Percentiles rank a stretch among this genome's conserved stretches.
phyloP scores from a whole-genome alignment of 2,329 filamentous ascomycete genomes.

The Penicillium griseofulvum region DNA sequence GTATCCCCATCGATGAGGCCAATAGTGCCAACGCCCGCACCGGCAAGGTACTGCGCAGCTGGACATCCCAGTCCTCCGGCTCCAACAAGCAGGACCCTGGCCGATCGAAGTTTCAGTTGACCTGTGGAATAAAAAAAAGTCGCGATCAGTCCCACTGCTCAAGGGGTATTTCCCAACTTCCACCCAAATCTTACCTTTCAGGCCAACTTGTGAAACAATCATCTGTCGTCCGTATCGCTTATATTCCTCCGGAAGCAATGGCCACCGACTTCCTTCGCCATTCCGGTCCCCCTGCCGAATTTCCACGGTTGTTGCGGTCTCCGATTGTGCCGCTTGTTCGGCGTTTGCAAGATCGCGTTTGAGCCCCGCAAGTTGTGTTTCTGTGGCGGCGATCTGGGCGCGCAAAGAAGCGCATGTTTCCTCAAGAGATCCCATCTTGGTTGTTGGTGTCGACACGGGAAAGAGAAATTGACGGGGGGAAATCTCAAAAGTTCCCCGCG shows the following conservation, averaged over 20 bases:
- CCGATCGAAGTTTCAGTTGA: constrained; percentile 68
- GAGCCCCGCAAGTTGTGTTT: constrained; percentile 35
- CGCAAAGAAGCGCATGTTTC: constrained; percentile 33
- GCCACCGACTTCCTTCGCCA: constrained; percentile 54
- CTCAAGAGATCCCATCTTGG: constrained; percentile 19
- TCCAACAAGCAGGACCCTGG: constrained; percentile 77
- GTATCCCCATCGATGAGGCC: constrained; percentile 84
- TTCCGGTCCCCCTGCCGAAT: background rate
- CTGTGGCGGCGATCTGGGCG: constrained; percentile 38
- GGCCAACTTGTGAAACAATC: constrained; percentile 77
- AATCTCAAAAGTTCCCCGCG: constrained; percentile 15
- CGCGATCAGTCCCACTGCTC: background rate
- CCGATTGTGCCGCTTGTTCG: constrained; percentile 25
- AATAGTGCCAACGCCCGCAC: constrained; percentile 78
- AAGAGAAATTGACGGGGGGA: background rate
- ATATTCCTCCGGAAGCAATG: constrained; percentile 71
- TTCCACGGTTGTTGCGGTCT: constrained; percentile 3
- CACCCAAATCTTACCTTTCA: constrained; percentile 59
- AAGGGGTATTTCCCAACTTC: background rate
- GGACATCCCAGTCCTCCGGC: constrained; percentile 89
- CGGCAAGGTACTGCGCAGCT: constrained; percentile 86
- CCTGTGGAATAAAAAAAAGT: constrained; percentile 48
- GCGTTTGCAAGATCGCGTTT: constrained; percentile 37
- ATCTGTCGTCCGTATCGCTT: constrained; percentile 85
- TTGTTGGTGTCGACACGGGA: background rate